Percentiles rank a stretch among this genome's conserved stretches.
These are phyloP conservation scores for Agroathelia rolfsii DNA, from an alignment of 1,284 basidiomycete species.

Conservation along the genomic window DNA sequence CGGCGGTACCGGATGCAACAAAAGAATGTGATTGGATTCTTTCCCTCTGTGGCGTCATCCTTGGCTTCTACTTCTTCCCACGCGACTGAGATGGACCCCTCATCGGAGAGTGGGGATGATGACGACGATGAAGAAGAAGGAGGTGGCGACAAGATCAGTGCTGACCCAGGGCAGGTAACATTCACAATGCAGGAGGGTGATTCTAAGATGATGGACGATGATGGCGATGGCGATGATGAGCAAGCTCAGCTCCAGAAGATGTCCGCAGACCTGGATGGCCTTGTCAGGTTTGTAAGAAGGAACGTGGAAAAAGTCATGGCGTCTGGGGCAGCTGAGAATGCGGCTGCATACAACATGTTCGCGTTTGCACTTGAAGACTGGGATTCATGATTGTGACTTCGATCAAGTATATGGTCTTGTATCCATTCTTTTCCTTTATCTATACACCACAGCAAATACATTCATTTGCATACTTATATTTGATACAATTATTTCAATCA, in stretches of 20 bases:
- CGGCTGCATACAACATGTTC: conserved; percentile 58
- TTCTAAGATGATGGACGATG: conserved; percentile 24
- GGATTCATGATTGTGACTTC: conserved; percentile 31
- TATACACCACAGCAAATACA: too few relatives aligned
- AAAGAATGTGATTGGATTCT: conserved; percentile 54
- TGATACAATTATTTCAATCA: too few relatives aligned
- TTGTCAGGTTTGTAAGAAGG: conserved; percentile 58
- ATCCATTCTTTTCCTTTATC: too few relatives aligned
- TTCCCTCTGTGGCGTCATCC: conserved; percentile 28
- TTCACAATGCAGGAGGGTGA: conserved; percentile 32
- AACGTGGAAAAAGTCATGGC: conserved; percentile 59
- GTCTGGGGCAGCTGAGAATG: conserved; percentile 41
- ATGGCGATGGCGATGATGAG: conserved; percentile 37
- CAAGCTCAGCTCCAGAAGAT: conserved; percentile 51
- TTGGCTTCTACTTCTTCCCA: too few relatives aligned
- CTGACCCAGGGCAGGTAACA: conserved; percentile 27
- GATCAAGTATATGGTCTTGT: not conserved
- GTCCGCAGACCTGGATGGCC: conserved; percentile 55
- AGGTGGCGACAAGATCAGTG: conserved; percentile 18
- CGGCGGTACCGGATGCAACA: conserved; percentile 42
- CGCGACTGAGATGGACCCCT: conserved; percentile 12
- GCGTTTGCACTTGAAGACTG: conserved; percentile 77
- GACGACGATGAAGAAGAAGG: conserved; percentile 27
- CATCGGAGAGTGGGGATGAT: conserved; percentile 38
- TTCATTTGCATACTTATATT: too few relatives aligned